These are phyloP conservation scores for Periconia macrospinosa DNA, from an alignment of 2,329 filamentous ascomycete species.

Conservation along the genomic window DNA sequence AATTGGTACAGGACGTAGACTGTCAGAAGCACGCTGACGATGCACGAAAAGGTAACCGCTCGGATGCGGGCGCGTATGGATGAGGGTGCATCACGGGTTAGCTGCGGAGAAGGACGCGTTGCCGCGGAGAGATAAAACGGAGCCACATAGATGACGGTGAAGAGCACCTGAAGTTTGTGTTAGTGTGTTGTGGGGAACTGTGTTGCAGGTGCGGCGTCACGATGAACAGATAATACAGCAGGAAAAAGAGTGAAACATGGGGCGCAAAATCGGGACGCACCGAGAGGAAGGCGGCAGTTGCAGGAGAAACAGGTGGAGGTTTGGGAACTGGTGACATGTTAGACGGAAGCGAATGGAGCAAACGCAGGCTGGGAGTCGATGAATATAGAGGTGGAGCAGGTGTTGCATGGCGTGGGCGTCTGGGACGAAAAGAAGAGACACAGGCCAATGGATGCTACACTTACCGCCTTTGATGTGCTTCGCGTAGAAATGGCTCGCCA, in stretches of 20 bases:
- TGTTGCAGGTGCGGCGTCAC: constrained; percentile 7
- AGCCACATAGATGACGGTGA: constrained; percentile 86
- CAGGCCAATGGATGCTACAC: constrained; percentile 38
- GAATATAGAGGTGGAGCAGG: constrained; percentile 18
- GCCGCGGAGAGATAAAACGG: constrained; percentile 84
- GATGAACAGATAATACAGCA: constrained; percentile 24
- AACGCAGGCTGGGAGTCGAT: constrained; percentile 12
- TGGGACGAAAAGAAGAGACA: constrained; percentile 16
- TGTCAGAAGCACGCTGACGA: constrained; percentile 67
- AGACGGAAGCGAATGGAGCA: constrained; percentile 25
- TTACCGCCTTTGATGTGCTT: constrained; percentile 41
- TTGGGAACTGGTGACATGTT: constrained; percentile 38
- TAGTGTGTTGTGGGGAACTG: constrained; percentile 10
- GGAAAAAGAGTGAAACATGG: constrained; percentile 21
- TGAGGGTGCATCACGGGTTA: constrained; percentile 84
- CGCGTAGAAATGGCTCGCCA: constrained; percentile 37
- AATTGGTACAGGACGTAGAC: constrained; percentile 64
- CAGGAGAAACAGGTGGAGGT: constrained; percentile 39
- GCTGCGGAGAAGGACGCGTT: constrained; percentile 75
- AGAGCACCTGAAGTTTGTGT: constrained; percentile 61
- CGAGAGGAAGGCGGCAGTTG: constrained; percentile 40
- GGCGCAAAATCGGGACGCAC: constrained; percentile 31
- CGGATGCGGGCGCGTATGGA: constrained; percentile 86
- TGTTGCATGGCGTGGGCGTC: constrained; percentile 30
- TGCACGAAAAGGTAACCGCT: constrained; percentile 75